Conservation (phyloP, 2,329 filamentous ascomycete species). For the Fusarium zealandicum region DNA sequence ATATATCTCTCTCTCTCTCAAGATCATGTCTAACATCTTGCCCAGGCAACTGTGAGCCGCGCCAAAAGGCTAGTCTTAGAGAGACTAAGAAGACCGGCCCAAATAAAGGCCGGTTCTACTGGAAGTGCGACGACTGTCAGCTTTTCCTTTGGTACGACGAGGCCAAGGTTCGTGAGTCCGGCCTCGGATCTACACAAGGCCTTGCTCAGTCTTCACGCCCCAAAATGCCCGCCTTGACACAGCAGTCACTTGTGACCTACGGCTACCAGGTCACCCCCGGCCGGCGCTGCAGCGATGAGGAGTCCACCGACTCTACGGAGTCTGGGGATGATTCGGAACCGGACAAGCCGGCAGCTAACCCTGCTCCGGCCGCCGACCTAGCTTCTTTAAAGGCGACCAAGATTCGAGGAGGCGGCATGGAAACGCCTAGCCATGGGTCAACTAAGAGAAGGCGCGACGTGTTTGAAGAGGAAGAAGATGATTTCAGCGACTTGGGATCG, state of each 20-base stretch:
- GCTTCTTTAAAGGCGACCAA: conserved; percentile 1
- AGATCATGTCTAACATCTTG: not conserved
- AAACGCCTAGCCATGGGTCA: conserved; percentile 31
- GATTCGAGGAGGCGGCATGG: not conserved
- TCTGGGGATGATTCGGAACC: conserved; percentile 22
- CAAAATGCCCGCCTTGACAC: conserved; percentile 42
- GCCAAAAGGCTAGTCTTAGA: conserved; percentile 45
- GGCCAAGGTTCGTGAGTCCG: conserved; percentile 44
- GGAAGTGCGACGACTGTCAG: conserved; percentile 51
- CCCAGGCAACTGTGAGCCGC: conserved; percentile 54
- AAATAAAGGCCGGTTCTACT: conserved; percentile 54
- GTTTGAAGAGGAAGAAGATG: conserved; percentile 41
- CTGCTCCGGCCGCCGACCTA: not conserved
- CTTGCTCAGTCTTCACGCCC: conserved; percentile 24
- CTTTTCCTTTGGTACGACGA: conserved; percentile 57
- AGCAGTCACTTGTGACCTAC: conserved; percentile 41
- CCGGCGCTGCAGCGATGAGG: conserved; percentile 21
- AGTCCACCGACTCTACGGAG: conserved; percentile 14
- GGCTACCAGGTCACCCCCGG: conserved; percentile 40
- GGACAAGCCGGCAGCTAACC: conserved; percentile 4
- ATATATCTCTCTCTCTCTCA: too few relatives aligned
- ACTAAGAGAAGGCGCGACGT: conserved; percentile 44
- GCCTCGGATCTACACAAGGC: conserved; percentile 18
- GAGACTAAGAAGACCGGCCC: conserved; percentile 48
- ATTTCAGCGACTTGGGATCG: conserved; percentile 47